phyloP scores from a whole-genome alignment of 352 stramenopile species.

The Aphanomyces cochlioides region DNA sequence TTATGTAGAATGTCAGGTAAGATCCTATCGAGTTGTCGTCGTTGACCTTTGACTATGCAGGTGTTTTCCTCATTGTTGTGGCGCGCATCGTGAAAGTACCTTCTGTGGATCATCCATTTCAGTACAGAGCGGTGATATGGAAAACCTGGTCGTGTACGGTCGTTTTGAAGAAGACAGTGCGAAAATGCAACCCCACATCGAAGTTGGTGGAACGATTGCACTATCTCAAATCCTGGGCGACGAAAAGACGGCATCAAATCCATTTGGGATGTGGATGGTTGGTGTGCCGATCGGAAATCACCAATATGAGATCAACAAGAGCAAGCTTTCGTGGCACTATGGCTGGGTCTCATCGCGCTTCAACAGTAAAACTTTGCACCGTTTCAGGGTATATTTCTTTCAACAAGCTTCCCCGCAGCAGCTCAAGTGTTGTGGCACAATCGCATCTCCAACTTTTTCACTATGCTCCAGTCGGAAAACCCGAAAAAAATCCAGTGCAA shows the following conservation, averaged over 20 bases:
- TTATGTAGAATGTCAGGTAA: constrained; percentile 29
- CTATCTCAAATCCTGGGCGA: constrained; percentile 14
- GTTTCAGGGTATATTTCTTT: constrained; percentile 47
- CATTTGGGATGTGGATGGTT: constrained; percentile 31
- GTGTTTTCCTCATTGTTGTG: constrained; percentile 30
- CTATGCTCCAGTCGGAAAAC: constrained; percentile 82
- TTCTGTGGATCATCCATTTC: constrained; percentile 29
- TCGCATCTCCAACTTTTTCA: constrained; percentile 63
- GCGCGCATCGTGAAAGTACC: constrained; percentile 27
- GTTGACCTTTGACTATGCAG: neutral
- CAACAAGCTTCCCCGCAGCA: constrained; percentile 27
- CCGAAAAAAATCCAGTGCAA: constrained; percentile 44
- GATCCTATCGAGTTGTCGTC: neutral
- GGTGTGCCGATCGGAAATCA: neutral
- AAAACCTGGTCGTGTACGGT: constrained; percentile 21
- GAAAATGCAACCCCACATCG: neutral
- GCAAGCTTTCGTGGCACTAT: constrained; percentile 76
- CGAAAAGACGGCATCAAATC: constrained; percentile 25
- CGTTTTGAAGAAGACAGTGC: constrained; percentile 28
- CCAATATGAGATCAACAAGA: constrained; percentile 27
- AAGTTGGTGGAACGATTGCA: neutral
- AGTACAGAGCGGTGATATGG: constrained; percentile 1
- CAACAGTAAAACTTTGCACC: constrained; percentile 82
- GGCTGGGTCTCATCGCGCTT: constrained; percentile 82
- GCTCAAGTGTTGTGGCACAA: constrained; percentile 44